phyloP scores from a whole-genome alignment of 805 yeast genomes.

The Wickerhamiella kurtzmanii region DNA sequence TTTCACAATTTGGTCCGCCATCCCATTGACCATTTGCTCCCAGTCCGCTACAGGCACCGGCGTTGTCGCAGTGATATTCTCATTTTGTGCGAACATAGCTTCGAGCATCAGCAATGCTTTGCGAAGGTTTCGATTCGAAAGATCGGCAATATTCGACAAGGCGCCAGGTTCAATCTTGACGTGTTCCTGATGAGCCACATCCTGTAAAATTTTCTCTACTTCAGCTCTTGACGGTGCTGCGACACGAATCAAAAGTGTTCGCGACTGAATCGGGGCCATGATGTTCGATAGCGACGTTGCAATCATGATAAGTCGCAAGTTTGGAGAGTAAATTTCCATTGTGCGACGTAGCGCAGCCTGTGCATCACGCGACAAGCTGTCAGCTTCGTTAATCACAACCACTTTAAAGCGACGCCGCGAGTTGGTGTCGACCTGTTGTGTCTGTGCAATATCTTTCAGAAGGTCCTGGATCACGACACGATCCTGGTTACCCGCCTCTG shows the following conservation, averaged over 20 bases:
- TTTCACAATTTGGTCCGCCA: constrained; percentile 46
- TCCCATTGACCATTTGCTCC: constrained; percentile 61
- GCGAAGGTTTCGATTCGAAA: constrained; percentile 60
- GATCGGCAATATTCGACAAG: constrained; percentile 39
- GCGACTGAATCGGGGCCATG: constrained; percentile 85
- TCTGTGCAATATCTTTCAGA: constrained; percentile 86
- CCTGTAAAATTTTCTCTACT: constrained; percentile 39
- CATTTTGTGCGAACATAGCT: constrained; percentile 39
- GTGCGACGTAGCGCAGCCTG: constrained; percentile 87
- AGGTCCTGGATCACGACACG: constrained; percentile 89
- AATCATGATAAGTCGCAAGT: constrained; percentile 68
- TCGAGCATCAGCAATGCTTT: constrained; percentile 68
- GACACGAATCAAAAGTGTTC: constrained; percentile 77
- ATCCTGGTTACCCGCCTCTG: constrained; percentile 93
- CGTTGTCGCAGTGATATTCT: constrained; percentile 26
- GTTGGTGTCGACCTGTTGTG: constrained; percentile 81
- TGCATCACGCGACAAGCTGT: constrained; percentile 87
- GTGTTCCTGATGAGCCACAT: constrained; percentile 46
- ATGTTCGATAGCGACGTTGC: constrained; percentile 86
- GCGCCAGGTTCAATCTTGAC: constrained; percentile 30
- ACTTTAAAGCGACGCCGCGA: constrained; percentile 47
- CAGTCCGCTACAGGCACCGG: constrained; percentile 68
- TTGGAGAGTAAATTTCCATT: constrained; percentile 50
- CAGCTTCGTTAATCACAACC: constrained; percentile 88
- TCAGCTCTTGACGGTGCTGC: constrained; percentile 65